Evolutionary conservation across 768 basidiomycete genomes (phyloP).

Genomic region (Naematelia encephala): DNA sequence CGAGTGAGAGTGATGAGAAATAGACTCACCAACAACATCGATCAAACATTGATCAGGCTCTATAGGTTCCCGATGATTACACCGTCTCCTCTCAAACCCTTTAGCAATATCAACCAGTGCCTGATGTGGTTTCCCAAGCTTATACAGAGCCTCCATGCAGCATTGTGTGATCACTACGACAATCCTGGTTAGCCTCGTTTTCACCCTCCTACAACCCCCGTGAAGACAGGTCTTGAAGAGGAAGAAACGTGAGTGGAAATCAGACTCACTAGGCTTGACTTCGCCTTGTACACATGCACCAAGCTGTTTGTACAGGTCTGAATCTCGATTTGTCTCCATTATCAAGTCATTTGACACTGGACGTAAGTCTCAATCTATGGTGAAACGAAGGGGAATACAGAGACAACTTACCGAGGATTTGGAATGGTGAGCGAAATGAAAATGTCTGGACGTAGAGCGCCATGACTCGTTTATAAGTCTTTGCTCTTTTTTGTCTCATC

Average conservation of each 20-base stretch:
- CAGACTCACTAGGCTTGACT: constrained; percentile 80
- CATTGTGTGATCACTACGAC: constrained; percentile 95
- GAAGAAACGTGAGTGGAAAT: constrained; percentile 24
- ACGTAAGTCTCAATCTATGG: constrained; percentile 1
- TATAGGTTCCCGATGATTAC: constrained; percentile 89
- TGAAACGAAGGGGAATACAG: background rate
- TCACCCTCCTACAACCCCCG: no score
- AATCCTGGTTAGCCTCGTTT: background rate
- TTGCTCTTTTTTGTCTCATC: constrained; percentile 95
- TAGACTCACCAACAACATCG: constrained; percentile 69
- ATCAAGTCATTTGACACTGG: constrained; percentile 19
- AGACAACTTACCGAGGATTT: constrained; percentile 68
- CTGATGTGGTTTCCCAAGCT: constrained; percentile 71
- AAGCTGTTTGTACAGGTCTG: constrained; percentile 74
- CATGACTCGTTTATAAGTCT: constrained; percentile 93
- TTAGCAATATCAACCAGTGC: constrained; percentile 83
- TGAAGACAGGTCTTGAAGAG: background rate
- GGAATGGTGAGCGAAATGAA: constrained; percentile 89
- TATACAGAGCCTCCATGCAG: constrained; percentile 88
- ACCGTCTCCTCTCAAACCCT: constrained; percentile 85
- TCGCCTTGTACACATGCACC: constrained; percentile 75
- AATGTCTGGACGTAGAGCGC: constrained; percentile 78
- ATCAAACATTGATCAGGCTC: constrained; percentile 73
- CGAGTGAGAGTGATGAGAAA: no score
- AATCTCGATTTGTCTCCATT: constrained; percentile 61